Evolutionary conservation across 2,329 filamentous ascomycete genomes (phyloP), one percentile per base, ranked within the genome.

Genomic region (Fusarium sp.): DNA sequence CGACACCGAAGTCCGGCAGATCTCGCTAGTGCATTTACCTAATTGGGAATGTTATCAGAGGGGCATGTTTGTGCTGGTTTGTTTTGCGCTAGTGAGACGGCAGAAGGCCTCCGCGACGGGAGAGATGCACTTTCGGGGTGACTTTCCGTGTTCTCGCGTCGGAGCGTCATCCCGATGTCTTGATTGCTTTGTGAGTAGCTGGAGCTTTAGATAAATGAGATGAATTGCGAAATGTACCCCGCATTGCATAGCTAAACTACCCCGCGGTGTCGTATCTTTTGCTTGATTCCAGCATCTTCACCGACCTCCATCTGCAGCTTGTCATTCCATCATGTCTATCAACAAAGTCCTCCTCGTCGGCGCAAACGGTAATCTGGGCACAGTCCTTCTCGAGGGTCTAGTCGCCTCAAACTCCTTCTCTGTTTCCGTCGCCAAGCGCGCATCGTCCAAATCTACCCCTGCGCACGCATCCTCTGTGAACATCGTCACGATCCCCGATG

Each of bases 371-470:
- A 82, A 79, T 25, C 78, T 86, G 18, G 84, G 84, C 63, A 78
- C 78, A 9, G 74, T 80, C 31, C 77, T 85, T 7, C 76, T 84
- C 51, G 73, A 79, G 4, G 80, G 79, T 19, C 80, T 86, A 21
- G 70, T 84, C 42, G 67, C 76, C 4, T 79, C 79, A 33, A 78
- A 78, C 31, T 71, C 64, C 35, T 84, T 91, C 80, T 82, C 84
- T 61, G 81, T 90, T 60, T 89, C 87, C 14, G 82, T 89, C 42
- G 83, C 91, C 52, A 86, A 85, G 29, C 88, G 90, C 35, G 70
- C 69, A 54, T 77, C 76, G 10, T 78, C 80, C n/a, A 77, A 66
- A 42, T 81, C 80, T 14, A 70, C 77, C 2, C 76, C 74, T 3
- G 65, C 78, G 15, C 65, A 77, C 33, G 58, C 75, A n/a, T 70